Evolutionary conservation across 345 rosid species (phyloP), one percentile per base, ranked within the genome.

Genomic region (Viola odorata): DNA sequence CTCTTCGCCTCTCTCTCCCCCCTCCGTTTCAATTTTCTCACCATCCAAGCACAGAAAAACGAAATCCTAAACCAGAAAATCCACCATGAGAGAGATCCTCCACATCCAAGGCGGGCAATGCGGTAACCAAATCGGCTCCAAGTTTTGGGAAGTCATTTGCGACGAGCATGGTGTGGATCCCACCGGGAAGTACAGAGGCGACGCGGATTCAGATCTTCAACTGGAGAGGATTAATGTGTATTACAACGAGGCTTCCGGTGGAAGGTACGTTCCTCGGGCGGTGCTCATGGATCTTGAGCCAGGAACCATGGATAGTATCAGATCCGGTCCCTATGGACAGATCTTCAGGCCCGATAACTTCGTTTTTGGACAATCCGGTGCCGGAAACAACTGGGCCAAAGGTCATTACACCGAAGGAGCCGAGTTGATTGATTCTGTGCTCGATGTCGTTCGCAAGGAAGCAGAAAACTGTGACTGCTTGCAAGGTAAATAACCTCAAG

Each of bases 211-310:
- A 15, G 91, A 86, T 76, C 77, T 81, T 39, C 96, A 86, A 69
- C 83, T 91, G 56, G 98, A 91, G 77, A 79, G 96, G 38, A 91
- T 91, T 80, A 89, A 91, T 53, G 96, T 91, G 5, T 91, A 91
- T 71, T 91, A 86, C 78, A 91, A 91, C 8, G 98, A 91, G 66
- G 96, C 98, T 1, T 81, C 96, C 12, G 98, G 95, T 14, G 96
- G 96, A 10, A 64, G 96, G 62, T 91, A 88, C 68, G 98, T 91
- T 8, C 98, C 98, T 3, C 81, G 98, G 6, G 96, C 98, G 4
- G 98, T 91, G 11, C 96, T 88, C 13, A 91, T 91, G 98, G 98
- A 91, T 82, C 98, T 91, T 47, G 98, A 91, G 73, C 98, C 98
- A 5, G 98, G 98, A 39, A 91, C 98, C 38, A 91, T 91, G 98